Base-by-base conservation (phyloP, 371 early-diverging fungal species). In the Fennellomyces sp. region DNA sequence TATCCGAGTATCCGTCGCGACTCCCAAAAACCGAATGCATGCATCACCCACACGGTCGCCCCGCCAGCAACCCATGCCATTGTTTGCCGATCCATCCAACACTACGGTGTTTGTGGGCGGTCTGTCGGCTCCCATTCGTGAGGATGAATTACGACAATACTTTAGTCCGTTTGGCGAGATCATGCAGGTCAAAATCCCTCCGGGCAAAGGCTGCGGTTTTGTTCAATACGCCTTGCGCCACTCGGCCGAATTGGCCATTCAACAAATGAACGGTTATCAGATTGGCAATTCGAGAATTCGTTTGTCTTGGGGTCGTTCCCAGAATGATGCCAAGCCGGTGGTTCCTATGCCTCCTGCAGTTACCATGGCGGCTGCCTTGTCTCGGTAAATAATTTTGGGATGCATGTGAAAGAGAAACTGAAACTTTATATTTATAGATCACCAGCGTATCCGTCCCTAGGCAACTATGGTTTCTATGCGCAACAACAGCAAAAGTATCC, bases 61-160 rank as follows among this genome's bases (percentile, higher is more conserved):
- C 17, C 5, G 19, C 6, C 41, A 41, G 19, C 41, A 41, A 3
- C n/a, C 41, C 3, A 3, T 41, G 35, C 5, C 42, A 23, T 21
- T 28, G n/a, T 27, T 42, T n/a, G 21, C 21, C 12, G 59, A 59
- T 29, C 61, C 61, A 21, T 29, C 58, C 29, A 94, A 94, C 71
- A 95, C 95, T 3, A 95, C 97, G 0, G 93, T 97, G 15, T 97
- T 95, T 78, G 93, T 95, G 4, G 97, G 96, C 6, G 95, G 95
- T 4, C 75, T 97, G 30, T 87, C 84, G 25, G 73, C 86, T 13
- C 79, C 84, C 23, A 85, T 90, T 15, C 78, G 81, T 31, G 95
- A 95, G 61, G 92, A 93, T 36, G 95, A 97, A 54, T 78, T 96
- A 53, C 68, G 84, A 30, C 70, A 82, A 11, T 83, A 82, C 57